phyloP scores from a whole-genome alignment of 345 rosid genomes.

The Lumnitzera racemosa region DNA sequence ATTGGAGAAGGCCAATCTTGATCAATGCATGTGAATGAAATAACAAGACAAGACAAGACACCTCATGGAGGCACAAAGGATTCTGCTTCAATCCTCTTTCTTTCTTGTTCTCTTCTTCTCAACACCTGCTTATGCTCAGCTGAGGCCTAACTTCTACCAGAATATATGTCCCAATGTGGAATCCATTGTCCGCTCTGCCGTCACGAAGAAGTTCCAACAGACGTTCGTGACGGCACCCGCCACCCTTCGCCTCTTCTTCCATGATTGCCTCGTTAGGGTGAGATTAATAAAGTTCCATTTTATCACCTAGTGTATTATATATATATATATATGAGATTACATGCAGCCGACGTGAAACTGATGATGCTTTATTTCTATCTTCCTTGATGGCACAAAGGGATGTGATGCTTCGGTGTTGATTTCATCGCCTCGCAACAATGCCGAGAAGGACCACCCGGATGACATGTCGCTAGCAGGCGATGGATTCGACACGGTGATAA shows the following conservation, averaged over 20 bases:
- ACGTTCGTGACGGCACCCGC: slow-evolving; percentile 58
- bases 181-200: slow-evolving; percentile 44
- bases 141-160: slow-evolving; percentile 28
- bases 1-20: not conserved
- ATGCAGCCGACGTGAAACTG: too few species aligned
- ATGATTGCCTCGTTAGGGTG: slow-evolving; percentile 62
- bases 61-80: slow-evolving; percentile 6
- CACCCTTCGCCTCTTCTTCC: slow-evolving; percentile 55
- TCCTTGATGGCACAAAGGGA: slow-evolving; percentile 26
- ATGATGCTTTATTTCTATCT: not conserved
- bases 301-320: too few species aligned
- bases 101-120: slow-evolving; percentile 7
- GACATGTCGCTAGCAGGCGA: slow-evolving; percentile 58
- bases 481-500: slow-evolving; percentile 80
- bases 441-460: slow-evolving; percentile 57
- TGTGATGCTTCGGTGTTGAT: slow-evolving; percentile 58
- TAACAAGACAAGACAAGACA: not conserved
- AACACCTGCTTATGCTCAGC: slow-evolving; percentile 27
- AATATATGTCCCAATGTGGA: slow-evolving; percentile 53
- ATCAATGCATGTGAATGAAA: not conserved
- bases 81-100: slow-evolving; percentile 2
- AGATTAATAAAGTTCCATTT: too few species aligned
- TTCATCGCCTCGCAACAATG: slow-evolving; percentile 18
- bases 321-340: too few species aligned
- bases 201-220: slow-evolving; percentile 43